These are phyloP conservation scores for Ambrosia trifida DNA, from an alignment of 129 eudicot genomes.

Conservation along the genomic window DNA sequence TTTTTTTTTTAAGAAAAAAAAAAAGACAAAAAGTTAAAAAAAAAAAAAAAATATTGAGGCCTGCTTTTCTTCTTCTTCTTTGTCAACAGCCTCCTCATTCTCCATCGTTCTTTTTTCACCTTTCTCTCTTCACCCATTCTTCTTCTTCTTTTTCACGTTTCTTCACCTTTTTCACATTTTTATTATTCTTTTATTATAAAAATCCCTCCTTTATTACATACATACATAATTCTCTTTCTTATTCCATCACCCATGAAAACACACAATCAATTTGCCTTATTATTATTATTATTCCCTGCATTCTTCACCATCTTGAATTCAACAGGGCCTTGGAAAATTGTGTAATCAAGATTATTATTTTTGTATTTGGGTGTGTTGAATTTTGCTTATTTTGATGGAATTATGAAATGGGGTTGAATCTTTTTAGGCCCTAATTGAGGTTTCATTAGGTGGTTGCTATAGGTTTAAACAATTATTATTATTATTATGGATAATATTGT, in stretches of 20 bases:
- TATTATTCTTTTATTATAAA: too few relatives aligned
- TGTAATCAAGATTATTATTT: constrained; percentile 25
- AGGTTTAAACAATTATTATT: constrained; percentile 24
- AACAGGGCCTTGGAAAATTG: constrained; percentile 31
- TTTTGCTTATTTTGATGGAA: constrained; percentile 24
- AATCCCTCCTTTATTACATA: too few relatives aligned
- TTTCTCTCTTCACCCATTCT: constrained; percentile 17
- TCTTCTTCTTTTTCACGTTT: constrained; percentile 35
- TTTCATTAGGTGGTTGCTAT: constrained; percentile 36
- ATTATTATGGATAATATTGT: constrained; percentile 83
- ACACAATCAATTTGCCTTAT: neutral
- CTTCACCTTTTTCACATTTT: constrained; percentile 24
- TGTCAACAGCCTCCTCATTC: constrained; percentile 33
- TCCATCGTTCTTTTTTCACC: constrained; percentile 38
- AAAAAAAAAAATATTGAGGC: constrained; percentile 38
- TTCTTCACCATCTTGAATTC: constrained; percentile 23
- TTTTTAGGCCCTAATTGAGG: constrained; percentile 39
- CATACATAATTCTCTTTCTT: too few relatives aligned
- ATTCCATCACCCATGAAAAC: constrained; percentile 15
- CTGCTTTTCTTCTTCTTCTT: constrained; percentile 39
- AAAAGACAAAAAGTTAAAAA: neutral
- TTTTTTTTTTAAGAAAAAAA: too few relatives aligned
- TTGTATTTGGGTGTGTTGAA: constrained; percentile 19
- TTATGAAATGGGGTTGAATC: constrained; percentile 17
- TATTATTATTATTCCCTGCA: neutral